Conservation (phyloP, 2,329 filamentous ascomycete genomes). For the Proliferodiscus dingleyae region DNA sequence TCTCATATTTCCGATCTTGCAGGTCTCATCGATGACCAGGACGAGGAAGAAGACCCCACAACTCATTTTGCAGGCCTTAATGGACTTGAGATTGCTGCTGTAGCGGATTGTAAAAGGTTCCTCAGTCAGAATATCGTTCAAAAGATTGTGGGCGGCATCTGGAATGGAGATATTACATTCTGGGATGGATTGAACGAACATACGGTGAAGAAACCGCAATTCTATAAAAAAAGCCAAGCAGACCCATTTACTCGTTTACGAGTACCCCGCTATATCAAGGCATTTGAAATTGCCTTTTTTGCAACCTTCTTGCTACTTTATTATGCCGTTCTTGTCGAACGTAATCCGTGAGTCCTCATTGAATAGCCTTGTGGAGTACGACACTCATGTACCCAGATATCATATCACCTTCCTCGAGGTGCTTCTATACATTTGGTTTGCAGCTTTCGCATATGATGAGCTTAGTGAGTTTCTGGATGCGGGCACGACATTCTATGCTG, state of each 20-base stretch:
- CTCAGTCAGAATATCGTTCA: constrained; percentile 76
- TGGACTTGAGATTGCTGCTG: constrained; percentile 79
- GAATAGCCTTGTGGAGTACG: background rate
- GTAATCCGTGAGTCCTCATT: constrained; percentile 45
- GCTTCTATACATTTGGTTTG: constrained; percentile 78
- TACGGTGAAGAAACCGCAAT: constrained; percentile 68
- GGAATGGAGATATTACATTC: constrained; percentile 82
- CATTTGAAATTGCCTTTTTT: constrained; percentile 80
- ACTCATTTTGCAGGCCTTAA: constrained; percentile 74
- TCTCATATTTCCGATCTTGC: constrained; percentile 41
- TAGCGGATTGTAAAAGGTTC: constrained; percentile 79
- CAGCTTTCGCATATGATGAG: constrained; percentile 83
- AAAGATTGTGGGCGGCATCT: constrained; percentile 77
- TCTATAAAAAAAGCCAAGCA: constrained; percentile 63
- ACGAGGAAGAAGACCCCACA: constrained; percentile 57
- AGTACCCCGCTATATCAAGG: constrained; percentile 79
- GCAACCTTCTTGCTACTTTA: constrained; percentile 71
- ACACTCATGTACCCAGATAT: constrained; percentile 27
- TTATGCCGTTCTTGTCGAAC: constrained; percentile 77
- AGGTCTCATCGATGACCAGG: constrained; percentile 37
- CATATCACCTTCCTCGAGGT: constrained; percentile 65
- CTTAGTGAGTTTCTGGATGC: constrained; percentile 81
- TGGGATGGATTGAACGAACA: constrained; percentile 75
- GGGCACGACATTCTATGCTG: constrained; percentile 77
- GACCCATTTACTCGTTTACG: constrained; percentile 72